These are phyloP conservation scores for Tulasnella sp. DNA, from an alignment of 768 basidiomycete genomes.

Conservation along the genomic window DNA sequence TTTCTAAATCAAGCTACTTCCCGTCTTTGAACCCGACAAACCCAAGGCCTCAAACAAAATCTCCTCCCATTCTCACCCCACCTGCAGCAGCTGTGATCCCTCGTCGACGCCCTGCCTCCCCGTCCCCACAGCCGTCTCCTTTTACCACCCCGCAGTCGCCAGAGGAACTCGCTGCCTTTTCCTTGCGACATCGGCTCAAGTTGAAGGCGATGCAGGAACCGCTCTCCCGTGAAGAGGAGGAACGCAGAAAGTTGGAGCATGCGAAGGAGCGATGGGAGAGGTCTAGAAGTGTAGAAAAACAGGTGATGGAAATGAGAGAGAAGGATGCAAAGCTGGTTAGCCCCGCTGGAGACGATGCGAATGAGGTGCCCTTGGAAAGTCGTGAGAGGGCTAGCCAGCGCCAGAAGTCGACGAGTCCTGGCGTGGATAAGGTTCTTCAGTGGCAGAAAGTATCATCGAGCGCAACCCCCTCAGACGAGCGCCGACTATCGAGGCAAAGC, in stretches of 20 bases:
- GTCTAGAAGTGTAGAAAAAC: constrained; percentile 59
- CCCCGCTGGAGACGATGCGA: constrained; percentile 30
- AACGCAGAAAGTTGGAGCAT: constrained; percentile 61
- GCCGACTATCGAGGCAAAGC: background rate
- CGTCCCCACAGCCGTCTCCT: background rate
- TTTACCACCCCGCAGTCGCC: constrained; percentile 39
- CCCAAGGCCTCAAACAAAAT: constrained; percentile 6
- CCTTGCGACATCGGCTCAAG: constrained; percentile 75
- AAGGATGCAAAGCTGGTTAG: constrained; percentile 37
- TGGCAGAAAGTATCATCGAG: background rate
- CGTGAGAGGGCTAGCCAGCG: constrained; percentile 36
- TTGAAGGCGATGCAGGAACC: constrained; percentile 74
- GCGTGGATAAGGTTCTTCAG: background rate
- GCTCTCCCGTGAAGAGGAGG: constrained; percentile 66
- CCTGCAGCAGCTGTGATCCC: constrained; percentile 25
- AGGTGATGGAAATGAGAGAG: constrained; percentile 59
- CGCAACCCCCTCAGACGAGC: background rate
- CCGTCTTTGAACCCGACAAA: too few species aligned
- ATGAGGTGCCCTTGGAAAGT: constrained; percentile 37
- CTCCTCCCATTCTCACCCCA: constrained; percentile 37
- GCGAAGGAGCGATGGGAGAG: constrained; percentile 77
- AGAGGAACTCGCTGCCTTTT: constrained; percentile 78
- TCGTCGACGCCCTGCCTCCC: constrained; percentile 15
- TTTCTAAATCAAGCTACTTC: too few species aligned
- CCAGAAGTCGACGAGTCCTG: background rate